Evolutionary conservation across 225 moss, liverwort and hornwort genomes (phyloP).

Genomic region (Pseudisothecium myosuroides): DNA sequence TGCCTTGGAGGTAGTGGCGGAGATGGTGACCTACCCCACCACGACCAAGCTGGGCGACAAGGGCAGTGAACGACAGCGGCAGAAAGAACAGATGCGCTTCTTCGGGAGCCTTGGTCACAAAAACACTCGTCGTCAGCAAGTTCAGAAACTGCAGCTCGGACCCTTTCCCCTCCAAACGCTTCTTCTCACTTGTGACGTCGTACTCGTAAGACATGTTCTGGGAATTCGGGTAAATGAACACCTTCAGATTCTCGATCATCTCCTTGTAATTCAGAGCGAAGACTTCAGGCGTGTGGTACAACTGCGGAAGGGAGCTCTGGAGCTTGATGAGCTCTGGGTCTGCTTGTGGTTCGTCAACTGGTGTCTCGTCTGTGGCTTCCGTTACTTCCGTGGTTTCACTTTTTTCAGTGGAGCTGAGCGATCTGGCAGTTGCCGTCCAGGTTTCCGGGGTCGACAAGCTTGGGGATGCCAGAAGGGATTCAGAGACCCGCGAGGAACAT

Average conservation of each 20-base stretch:
- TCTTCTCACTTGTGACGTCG: neutral
- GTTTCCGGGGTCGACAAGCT: neutral
- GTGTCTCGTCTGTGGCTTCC: neutral
- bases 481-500: neutral
- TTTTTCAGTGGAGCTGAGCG: neutral
- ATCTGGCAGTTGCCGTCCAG: neutral
- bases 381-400: neutral
- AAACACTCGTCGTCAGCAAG: slow-evolving; percentile 2
- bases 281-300: slow-evolving; percentile 46
- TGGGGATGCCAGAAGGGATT: neutral
- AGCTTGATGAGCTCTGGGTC: neutral
- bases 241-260: slow-evolving; percentile 45
- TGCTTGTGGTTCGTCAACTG: neutral
- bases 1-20: slow-evolving; percentile 36
- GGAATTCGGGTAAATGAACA: slow-evolving; percentile 46
- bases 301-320: neutral
- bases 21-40: slow-evolving; percentile 25
- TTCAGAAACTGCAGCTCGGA: slow-evolving; percentile 17
- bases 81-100: slow-evolving; percentile 48
- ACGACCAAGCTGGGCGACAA: slow-evolving; percentile 17
- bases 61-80: slow-evolving; percentile 37
- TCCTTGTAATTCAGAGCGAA: slow-evolving; percentile 54
- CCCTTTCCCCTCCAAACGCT: neutral
- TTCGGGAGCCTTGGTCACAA: slow-evolving; percentile 40
- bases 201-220: slow-evolving; percentile 16